These are phyloP conservation scores for Micractinium conductrix DNA, from an alignment of 139 green algal genomes.

Conservation along the genomic window DNA sequence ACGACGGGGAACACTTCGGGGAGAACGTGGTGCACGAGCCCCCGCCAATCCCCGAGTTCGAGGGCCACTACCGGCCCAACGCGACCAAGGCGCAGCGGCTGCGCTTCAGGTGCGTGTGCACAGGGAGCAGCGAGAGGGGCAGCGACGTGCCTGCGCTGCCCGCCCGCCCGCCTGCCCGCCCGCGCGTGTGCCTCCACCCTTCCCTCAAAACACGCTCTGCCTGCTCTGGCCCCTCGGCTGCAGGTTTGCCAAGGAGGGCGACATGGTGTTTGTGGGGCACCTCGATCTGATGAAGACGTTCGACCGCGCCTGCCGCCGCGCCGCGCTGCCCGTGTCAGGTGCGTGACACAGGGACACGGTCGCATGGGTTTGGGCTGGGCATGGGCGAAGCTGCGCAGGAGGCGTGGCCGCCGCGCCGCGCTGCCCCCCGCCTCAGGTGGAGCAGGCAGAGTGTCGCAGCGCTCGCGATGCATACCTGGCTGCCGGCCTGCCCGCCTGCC, in stretches of 20 bases:
- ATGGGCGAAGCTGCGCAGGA: not conserved
- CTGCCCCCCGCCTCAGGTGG: too few species aligned
- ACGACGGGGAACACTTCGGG: conserved; percentile 62
- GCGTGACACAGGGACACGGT: not conserved
- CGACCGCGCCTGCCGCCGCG: conserved; percentile 69
- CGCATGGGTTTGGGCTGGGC: not conserved
- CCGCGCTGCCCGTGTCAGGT: conserved; percentile 58
- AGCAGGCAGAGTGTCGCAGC: not conserved
- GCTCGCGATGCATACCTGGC: too few species aligned
- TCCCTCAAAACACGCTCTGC: not conserved
- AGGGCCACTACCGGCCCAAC: conserved; percentile 60
- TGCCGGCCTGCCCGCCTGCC: too few species aligned
- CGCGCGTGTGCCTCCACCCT: not conserved
- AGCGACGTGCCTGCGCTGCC: not conserved
- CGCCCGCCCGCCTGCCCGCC: not conserved
- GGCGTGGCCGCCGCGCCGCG: too few species aligned
- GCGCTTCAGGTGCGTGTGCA: conserved; percentile 47
- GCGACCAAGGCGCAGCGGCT: conserved; percentile 52
- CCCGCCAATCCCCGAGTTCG: conserved; percentile 68
- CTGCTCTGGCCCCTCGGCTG: not conserved
- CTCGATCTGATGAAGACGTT: conserved; percentile 69
- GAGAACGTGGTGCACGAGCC: conserved; percentile 65
- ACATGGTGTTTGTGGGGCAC: conserved; percentile 76
- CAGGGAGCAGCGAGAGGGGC: too few species aligned
- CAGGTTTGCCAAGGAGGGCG: conserved; percentile 59